Evolutionary conservation across 2,329 filamentous ascomycete species (phyloP).

Genomic region (Colletotrichum phormii): DNA sequence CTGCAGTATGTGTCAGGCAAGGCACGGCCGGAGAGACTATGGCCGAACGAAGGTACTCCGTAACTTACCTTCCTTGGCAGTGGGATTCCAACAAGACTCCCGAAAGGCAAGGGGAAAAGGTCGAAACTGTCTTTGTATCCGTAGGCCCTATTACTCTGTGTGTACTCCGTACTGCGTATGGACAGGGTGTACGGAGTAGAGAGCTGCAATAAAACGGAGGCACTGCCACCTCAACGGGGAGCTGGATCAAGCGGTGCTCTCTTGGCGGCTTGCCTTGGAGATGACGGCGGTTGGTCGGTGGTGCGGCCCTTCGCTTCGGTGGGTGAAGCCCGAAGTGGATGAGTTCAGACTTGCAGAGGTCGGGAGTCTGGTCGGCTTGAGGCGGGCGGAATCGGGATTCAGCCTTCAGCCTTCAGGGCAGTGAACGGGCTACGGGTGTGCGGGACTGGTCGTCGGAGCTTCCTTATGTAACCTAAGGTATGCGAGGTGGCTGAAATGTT

Average conservation of each 20-base stretch:
- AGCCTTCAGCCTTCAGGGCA: slow-evolving; percentile 6
- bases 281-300: slow-evolving; percentile 29
- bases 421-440: background rate
- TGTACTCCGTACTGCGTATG: too few species aligned
- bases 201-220: slow-evolving; percentile 27
- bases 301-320: slow-evolving; percentile 19
- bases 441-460: background rate
- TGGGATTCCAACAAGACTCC: background rate
- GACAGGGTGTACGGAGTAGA: background rate
- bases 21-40: background rate
- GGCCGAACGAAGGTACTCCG: background rate
- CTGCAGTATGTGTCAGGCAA: background rate
- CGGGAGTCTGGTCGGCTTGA: slow-evolving; percentile 15
- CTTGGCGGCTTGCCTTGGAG: slow-evolving; percentile 7
- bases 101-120: background rate
- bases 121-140: too few species aligned
- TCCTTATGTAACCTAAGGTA: background rate
- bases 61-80: too few species aligned
- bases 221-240: slow-evolving; percentile 12
- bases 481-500: slow-evolving; percentile 1
- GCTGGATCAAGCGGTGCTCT: background rate
- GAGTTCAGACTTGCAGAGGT: background rate
- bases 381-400: background rate
- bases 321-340: slow-evolving; percentile 29
- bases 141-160: background rate